Evolutionary conservation across 208 protist species (phyloP), one percentile per base, ranked within the genome.

Genomic region (Porcisia hertigi): DNA sequence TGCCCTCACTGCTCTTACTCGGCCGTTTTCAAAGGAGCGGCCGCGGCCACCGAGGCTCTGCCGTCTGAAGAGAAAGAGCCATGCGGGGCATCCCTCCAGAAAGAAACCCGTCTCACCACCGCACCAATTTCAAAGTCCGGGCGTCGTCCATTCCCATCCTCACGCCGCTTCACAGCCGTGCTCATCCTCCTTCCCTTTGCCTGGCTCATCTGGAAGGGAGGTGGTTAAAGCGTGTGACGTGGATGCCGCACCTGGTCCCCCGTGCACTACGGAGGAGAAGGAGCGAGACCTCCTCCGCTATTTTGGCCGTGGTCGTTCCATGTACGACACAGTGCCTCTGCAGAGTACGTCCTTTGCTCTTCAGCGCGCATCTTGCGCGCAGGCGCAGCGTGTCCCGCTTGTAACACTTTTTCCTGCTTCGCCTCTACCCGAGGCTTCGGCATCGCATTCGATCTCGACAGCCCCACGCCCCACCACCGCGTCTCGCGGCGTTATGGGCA

Each of bases 221-320:
- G 41, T 30, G 39, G 23, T 30, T 49, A 25, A 57, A 23, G 47
- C 39, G n/a, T 12, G 14, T 5, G 47, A 36, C 18, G 25, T 12
- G 14, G 66, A 14, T 11, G 16, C n/a, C 25, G 4, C 66, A 43
- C 45, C 47, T 5, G 3, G 47, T 6, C 20, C 18, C 41, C 41
- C 16, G 25, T 41, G 69, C 69, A 57, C 12, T 25, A 64, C 57
- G 4, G 18, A 57, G 34, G 76, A 59, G 12, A 60, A 36, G 59
- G 81, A 85, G 62, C 18, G 63, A 57, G 53, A 54, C n/a, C 74
- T 86, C 20, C 73, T 86, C 60, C 64, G 63, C 60, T 80, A 82
- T 62, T 86, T 86, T 43, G 65, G 77, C 52, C 64, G 69, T 30
- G 73, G 55, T 2, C 58, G 72, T 7, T 62, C 52, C n/a, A 71